Base-by-base conservation (phyloP, 163 green algal genomes). In the Chlamydomonas reinhardtii region DNA sequence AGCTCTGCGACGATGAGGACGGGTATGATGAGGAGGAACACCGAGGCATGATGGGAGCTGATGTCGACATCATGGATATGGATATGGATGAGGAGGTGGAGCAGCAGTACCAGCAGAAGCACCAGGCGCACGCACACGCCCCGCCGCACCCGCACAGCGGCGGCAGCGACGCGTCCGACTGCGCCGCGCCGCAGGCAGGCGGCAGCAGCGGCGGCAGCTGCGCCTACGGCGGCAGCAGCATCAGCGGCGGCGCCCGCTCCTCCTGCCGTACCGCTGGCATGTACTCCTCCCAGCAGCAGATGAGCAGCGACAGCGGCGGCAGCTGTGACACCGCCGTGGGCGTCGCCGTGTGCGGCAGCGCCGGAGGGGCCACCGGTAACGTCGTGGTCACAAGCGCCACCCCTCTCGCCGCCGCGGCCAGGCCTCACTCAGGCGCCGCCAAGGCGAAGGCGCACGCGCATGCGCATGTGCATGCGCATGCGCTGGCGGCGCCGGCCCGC, bases 1-100 rank as follows among this genome's bases (percentile, higher is more conserved):
- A 79, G 9, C 80, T 86, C 15, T 35, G 70, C 56, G 70, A 73
- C 4, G 80, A 86, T 4, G 17, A 39, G 31, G 29, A 34, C 29
- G 5, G 16, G 25, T 4, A 34, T 9, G 56, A 64, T 2, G 56
- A 19, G 17, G 56, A 64, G 56, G 56, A 64, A n/a, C n/a, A n/a
- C n/a, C n/a, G 17, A 15, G 20, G 17, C 17, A 9, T 2, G 29
- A 9, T 3, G 14, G 27, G 29, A 37, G 27, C 29, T 32, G 48
- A 56, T 17, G 48, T 14, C 1, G 48, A 17, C 12, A 56, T 56
- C 12, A 56, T 56, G 48, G 48, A 56, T 9, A 56, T 56, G 48
- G 48, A 56, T 9, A 56, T 56, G 48, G 48, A 56, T 22, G 48
- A 56, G 48, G 48, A 56, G 48, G 48, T 56, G 48, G 48, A 56